Evolutionary conservation across 495 filamentous ascomycete genomes (phyloP).

Genomic region (Aspergillus cristatus): DNA sequence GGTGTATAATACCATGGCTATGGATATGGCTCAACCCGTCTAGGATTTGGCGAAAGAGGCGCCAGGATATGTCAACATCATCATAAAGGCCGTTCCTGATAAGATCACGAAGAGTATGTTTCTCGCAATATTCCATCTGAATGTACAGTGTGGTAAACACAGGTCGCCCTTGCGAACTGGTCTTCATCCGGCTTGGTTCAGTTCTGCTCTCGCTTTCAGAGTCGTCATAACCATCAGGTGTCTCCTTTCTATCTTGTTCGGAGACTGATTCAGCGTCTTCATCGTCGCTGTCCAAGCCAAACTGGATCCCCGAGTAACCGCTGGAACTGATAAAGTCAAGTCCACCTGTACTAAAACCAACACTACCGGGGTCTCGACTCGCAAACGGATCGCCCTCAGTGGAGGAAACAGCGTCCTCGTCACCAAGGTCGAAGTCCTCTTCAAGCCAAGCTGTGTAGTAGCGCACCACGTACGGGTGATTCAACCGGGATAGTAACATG

Average conservation of each 20-base stretch:
- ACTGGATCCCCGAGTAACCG: conserved; percentile 71
- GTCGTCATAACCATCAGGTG: conserved; percentile 13
- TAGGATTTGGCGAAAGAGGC: conserved; percentile 81
- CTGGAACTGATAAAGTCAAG: conserved; percentile 91
- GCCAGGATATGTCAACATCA: conserved; percentile 72
- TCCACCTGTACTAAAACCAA: conserved; percentile 66
- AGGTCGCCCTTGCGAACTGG: conserved; percentile 31
- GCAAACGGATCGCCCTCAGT: conserved; percentile 41
- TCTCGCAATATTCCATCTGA: conserved; percentile 97
- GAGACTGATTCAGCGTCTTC: conserved; percentile 37
- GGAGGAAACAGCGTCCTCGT: conserved; percentile 49
- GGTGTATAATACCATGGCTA: conserved; percentile 83
- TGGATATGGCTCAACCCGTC: conserved; percentile 91
- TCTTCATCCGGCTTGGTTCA: conserved; percentile 25
- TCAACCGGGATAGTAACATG: conserved; percentile 78
- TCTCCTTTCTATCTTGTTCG: conserved; percentile 13
- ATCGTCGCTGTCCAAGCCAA: conserved; percentile 62
- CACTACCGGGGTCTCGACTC: conserved; percentile 45
- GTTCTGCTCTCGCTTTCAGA: conserved; percentile 17
- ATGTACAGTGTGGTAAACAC: conserved; percentile 62
- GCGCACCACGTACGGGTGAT: conserved; percentile 90
- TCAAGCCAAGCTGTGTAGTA: conserved; percentile 96
- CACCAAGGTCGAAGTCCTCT: conserved; percentile 49
- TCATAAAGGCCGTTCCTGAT: conserved; percentile 66
- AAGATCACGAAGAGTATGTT: conserved; percentile 84